Evolutionary conservation across 306 rosid genomes (phyloP).

Genomic region (Glycine soja): DNA sequence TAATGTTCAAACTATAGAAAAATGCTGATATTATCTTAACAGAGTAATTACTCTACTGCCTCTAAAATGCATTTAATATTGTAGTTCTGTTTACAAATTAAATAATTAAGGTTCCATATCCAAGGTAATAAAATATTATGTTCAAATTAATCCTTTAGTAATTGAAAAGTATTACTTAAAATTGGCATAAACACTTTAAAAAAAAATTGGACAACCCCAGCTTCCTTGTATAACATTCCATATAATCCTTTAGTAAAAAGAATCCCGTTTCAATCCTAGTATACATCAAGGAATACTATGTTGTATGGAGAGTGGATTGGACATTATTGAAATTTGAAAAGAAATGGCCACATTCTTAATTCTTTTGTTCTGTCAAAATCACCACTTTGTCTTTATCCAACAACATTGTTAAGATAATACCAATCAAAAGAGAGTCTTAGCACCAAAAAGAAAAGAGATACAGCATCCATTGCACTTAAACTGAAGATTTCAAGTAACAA

Average conservation of each 20-base stretch:
- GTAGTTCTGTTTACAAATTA: neutral
- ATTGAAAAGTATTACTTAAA: slow-evolving; percentile 9
- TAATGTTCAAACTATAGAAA: slow-evolving; percentile 8
- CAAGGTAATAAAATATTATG: neutral
- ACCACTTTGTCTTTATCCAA: neutral
- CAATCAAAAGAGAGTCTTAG: neutral
- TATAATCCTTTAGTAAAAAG: neutral
- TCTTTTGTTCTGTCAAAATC: neutral
- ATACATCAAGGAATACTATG: slow-evolving; percentile 5
- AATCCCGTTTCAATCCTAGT: neutral
- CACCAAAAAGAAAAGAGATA: neutral
- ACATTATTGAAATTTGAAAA: slow-evolving; percentile 4
- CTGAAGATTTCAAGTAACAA: slow-evolving; percentile 2
- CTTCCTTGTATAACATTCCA: neutral
- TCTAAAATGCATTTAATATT: neutral
- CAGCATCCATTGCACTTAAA: slow-evolving; percentile 3
- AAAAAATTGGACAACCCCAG: neutral
- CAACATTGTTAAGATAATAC: neutral
- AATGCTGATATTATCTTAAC: neutral
- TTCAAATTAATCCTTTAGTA: neutral
- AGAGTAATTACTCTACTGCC: slow-evolving; percentile 4
- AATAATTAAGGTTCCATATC: neutral
- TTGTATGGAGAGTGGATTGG: slow-evolving; percentile 7
- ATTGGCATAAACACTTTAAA: neutral
- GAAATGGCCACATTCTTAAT: slow-evolving; percentile 2